Percentiles rank a stretch among this genome's conserved stretches.
phyloP scores from a whole-genome alignment of 805 yeast species.

The Wickerhamomyces pijperi region DNA sequence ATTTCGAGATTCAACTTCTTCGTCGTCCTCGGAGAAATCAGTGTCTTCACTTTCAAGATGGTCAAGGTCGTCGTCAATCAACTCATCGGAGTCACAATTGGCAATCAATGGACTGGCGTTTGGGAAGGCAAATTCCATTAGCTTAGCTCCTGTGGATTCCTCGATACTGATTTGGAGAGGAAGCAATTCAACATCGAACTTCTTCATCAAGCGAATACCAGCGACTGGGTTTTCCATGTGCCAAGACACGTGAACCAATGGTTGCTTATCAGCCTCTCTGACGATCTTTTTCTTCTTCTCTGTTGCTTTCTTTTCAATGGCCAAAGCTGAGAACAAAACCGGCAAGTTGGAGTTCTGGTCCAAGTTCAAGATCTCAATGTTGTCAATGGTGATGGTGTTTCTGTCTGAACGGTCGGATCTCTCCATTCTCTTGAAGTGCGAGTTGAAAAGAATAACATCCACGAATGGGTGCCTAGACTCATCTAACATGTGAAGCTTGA shows the following conservation, averaged over 20 bases:
- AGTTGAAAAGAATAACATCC: conserved; percentile 55
- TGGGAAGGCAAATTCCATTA: conserved; percentile 68
- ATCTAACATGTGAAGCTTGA: conserved; percentile 60
- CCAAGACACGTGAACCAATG: conserved; percentile 49
- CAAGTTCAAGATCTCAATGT: conserved; percentile 62
- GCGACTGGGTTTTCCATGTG: conserved; percentile 79
- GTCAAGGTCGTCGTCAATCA: neutral
- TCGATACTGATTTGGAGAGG: conserved; percentile 72
- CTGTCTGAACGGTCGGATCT: conserved; percentile 55
- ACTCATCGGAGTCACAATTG: conserved; percentile 6
- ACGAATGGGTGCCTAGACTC: conserved; percentile 51
- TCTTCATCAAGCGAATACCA: conserved; percentile 73
- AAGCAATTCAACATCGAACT: conserved; percentile 44
- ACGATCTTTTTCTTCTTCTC: conserved; percentile 9
- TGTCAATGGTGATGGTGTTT: conserved; percentile 46
- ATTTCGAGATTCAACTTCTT: conserved; percentile 1
- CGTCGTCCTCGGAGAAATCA: neutral
- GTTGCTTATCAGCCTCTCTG: conserved; percentile 13
- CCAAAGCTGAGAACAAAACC: conserved; percentile 51
- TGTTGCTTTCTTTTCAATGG: too few relatives aligned
- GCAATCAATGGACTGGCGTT: conserved; percentile 16
- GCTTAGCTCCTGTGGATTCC: conserved; percentile 49
- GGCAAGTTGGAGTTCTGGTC: conserved; percentile 50
- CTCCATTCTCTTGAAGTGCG: conserved; percentile 51
- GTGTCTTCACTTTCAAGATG: neutral